Evolutionary conservation across 257 asterid species (phyloP).

Genomic region (Ballota nigra): DNA sequence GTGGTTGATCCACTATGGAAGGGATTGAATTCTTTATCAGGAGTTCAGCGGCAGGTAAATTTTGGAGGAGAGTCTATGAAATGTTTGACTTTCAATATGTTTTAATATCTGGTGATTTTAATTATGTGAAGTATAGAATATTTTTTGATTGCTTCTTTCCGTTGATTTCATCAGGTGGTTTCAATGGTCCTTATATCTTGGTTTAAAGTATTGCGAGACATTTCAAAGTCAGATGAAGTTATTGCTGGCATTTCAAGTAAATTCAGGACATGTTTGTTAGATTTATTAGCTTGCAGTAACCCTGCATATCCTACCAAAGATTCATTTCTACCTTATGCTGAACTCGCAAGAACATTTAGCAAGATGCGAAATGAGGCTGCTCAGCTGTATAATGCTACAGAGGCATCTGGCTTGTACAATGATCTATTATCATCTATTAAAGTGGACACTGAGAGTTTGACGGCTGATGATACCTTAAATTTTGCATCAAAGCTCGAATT

Average conservation of each 20-base stretch:
- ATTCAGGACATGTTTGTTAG: conserved; percentile 68
- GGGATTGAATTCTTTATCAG: conserved; percentile 79
- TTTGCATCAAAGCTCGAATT: conserved; percentile 74
- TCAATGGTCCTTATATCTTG: conserved; percentile 87
- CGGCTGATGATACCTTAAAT: conserved; percentile 78
- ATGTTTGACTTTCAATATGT: neutral
- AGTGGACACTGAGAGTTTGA: conserved; percentile 61
- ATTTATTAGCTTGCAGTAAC: conserved; percentile 78
- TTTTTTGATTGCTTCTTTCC: conserved; percentile 16
- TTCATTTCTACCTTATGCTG: conserved; percentile 80
- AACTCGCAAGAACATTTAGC: conserved; percentile 84
- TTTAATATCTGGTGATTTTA: conserved; percentile 3
- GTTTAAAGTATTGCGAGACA: conserved; percentile 74
- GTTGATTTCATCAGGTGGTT: conserved; percentile 66
- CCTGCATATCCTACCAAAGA: conserved; percentile 94
- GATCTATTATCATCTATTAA: conserved; percentile 50
- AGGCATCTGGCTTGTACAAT: conserved; percentile 63
- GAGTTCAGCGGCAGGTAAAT: conserved; percentile 96
- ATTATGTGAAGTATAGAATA: conserved; percentile 3
- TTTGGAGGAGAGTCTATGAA: conserved; percentile 15
- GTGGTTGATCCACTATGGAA: conserved; percentile 81
- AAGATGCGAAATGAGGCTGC: conserved; percentile 94
- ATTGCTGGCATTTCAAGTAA: conserved; percentile 50
- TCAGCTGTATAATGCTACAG: conserved; percentile 61
- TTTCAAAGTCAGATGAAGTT: conserved; percentile 45